These are phyloP conservation scores for Xylaria venustula DNA, from an alignment of 495 filamentous ascomycete genomes.

Conservation along the genomic window DNA sequence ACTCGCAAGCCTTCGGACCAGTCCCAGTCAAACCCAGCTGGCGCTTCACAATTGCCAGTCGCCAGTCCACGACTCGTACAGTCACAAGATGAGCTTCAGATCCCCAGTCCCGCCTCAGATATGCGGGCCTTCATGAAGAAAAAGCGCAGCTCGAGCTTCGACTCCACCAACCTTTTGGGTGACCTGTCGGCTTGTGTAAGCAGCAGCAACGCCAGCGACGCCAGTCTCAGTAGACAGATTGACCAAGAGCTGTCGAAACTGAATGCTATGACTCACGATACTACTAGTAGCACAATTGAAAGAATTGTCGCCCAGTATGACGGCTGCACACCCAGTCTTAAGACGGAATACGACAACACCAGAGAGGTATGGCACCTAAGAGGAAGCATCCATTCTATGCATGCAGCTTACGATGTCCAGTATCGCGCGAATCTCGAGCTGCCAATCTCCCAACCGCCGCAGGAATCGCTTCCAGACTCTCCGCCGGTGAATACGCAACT, in stretches of 20 bases:
- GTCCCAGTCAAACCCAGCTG: not conserved
- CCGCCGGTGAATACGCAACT: not conserved
- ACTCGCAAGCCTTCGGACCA: not conserved
- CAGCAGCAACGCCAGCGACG: not conserved
- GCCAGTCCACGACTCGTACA: not conserved
- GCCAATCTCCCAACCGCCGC: not conserved
- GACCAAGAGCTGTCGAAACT: constrained; percentile 2
- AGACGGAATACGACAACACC: not conserved
- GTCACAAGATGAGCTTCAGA: constrained; percentile 25
- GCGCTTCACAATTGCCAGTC: not conserved
- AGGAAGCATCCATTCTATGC: not conserved
- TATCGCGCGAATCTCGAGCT: not conserved
- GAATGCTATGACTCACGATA: constrained; percentile 8
- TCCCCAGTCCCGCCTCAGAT: constrained; percentile 10
- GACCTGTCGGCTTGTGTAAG: not conserved
- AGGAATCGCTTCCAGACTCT: not conserved
- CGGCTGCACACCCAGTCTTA: not conserved
- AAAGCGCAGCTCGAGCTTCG: not conserved
- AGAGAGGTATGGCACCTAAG: not conserved
- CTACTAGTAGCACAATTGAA: constrained; percentile 29
- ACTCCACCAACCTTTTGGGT: not conserved
- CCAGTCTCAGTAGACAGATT: not conserved
- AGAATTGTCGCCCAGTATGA: constrained; percentile 32
- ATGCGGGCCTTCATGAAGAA: not conserved
- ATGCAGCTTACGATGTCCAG: not conserved